Evolutionary conservation across 164 flowering plant genomes (phyloP).

Genomic region (Protea cynaroides): DNA sequence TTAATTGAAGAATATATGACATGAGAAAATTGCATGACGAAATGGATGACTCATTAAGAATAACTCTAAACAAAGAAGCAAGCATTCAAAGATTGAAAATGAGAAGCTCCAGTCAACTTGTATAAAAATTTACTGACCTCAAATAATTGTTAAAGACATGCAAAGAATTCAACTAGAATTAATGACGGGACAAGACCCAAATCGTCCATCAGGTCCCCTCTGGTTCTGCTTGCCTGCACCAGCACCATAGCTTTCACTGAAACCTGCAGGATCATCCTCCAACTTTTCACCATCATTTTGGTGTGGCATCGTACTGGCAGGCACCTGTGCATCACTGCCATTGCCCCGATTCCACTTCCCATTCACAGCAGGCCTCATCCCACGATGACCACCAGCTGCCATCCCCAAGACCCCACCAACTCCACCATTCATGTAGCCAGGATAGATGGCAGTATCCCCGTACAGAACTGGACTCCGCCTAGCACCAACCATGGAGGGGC

Average conservation of each 20-base stretch:
- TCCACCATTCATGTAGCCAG: slow-evolving; percentile 37
- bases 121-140: slow-evolving; percentile 23
- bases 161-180: slow-evolving; percentile 17
- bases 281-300: slow-evolving; percentile 18
- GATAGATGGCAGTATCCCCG: slow-evolving; percentile 23
- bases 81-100: slow-evolving; percentile 6
- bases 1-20: slow-evolving; percentile 17
- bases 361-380: slow-evolving; percentile 18
- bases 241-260: slow-evolving; percentile 19
- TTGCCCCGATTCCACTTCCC: slow-evolving; percentile 25
- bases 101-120: slow-evolving; percentile 12
- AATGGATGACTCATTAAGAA: slow-evolving; percentile 5
- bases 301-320: slow-evolving; percentile 13
- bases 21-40: slow-evolving; percentile 9
- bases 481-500: slow-evolving; percentile 22
- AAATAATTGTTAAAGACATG: slow-evolving; percentile 9
- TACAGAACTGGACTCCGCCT: slow-evolving; percentile 24
- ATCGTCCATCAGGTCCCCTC: slow-evolving; percentile 16
- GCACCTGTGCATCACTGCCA: slow-evolving; percentile 16
- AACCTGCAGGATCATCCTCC: slow-evolving; percentile 22
- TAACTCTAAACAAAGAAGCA: slow-evolving; percentile 7
- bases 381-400: slow-evolving; percentile 19
- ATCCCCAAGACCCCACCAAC: slow-evolving; percentile 22
- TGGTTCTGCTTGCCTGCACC: slow-evolving; percentile 21
- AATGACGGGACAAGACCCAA: slow-evolving; percentile 17